Evolutionary conservation across 2,329 filamentous ascomycete genomes (phyloP).

Genomic region (Colletotrichum godetiae): DNA sequence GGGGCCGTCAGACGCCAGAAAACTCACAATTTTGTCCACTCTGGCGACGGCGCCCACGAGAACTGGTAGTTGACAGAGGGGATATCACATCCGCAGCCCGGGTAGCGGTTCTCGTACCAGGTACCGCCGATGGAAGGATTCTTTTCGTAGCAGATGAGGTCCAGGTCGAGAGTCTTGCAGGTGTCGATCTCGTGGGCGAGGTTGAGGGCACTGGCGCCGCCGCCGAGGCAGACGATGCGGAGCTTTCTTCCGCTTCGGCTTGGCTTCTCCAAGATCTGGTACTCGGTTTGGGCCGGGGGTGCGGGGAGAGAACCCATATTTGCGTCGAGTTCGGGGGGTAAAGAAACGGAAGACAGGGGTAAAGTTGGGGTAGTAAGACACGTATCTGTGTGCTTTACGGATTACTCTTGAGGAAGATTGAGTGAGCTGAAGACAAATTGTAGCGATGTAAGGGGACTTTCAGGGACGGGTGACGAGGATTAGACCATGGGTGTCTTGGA

Average conservation of each 20-base stretch:
- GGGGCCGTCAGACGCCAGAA: too few species aligned
- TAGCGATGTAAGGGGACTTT: background rate
- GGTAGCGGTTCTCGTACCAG: constrained; percentile 42
- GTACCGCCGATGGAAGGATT: constrained; percentile 41
- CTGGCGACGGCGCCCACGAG: constrained; percentile 21
- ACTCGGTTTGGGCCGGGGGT: constrained; percentile 24
- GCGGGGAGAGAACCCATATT: constrained; percentile 28
- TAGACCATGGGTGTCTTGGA: background rate
- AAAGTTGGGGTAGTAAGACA: background rate
- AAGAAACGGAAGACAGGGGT: background rate
- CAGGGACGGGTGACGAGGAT: background rate
- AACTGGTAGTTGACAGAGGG: constrained; percentile 40
- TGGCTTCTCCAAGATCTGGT: constrained; percentile 40
- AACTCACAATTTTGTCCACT: constrained; percentile 28
- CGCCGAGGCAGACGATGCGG: constrained; percentile 44
- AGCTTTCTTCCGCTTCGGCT: constrained; percentile 39
- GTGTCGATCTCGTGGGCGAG: constrained; percentile 40
- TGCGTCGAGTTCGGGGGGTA: background rate
- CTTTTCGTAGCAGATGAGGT: constrained; percentile 43
- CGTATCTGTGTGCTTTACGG: background rate
- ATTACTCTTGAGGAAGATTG: background rate
- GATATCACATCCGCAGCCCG: constrained; percentile 40
- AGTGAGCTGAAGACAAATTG: background rate
- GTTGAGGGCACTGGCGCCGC: constrained; percentile 44
- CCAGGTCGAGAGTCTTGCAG: constrained; percentile 37